Percentiles rank a stretch among this genome's conserved stretches.
Evolutionary conservation across 441 rosid species (phyloP).

Genomic region (Gossypium schwendimanii): DNA sequence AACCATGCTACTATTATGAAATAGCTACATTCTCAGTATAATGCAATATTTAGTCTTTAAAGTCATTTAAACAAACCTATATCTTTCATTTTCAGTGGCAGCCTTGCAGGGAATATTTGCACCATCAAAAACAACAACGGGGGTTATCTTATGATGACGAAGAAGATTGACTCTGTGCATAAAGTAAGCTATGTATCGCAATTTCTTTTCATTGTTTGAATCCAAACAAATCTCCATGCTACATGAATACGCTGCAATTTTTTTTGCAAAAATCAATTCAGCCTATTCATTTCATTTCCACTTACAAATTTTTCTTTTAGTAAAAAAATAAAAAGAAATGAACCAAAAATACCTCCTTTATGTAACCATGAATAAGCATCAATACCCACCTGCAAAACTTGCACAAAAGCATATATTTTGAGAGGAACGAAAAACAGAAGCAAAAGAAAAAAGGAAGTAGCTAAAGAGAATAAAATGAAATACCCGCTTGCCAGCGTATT

Average conservation of each 20-base stretch:
- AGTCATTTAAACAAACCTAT: slow-evolving; percentile 29
- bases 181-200: slow-evolving; percentile 57
- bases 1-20: neutral
- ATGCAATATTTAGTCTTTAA: neutral
- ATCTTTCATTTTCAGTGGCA: slow-evolving; percentile 57
- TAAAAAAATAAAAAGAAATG: neutral
- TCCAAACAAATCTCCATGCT: slow-evolving; percentile 86
- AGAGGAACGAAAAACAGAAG: neutral
- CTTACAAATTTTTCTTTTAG: neutral
- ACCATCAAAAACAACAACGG: slow-evolving; percentile 80
- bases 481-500: slow-evolving; percentile 74
- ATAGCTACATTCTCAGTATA: neutral
- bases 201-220: slow-evolving; percentile 45
- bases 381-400: slow-evolving; percentile 64
- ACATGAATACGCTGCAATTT: slow-evolving; percentile 70
- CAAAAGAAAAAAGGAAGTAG: neutral
- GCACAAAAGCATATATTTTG: neutral
- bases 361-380: slow-evolving; percentile 93
- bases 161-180: slow-evolving; percentile 73
- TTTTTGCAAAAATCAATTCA: neutral
- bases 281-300: neutral
- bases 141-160: slow-evolving; percentile 49
- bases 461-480: neutral
- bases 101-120: slow-evolving; percentile 71
- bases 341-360: slow-evolving; percentile 60